Percentiles rank a stretch among this genome's conserved stretches.
Evolutionary conservation across 1,139 yeast species (phyloP).

Genomic region (Groenewaldozyma auringiensis): DNA sequence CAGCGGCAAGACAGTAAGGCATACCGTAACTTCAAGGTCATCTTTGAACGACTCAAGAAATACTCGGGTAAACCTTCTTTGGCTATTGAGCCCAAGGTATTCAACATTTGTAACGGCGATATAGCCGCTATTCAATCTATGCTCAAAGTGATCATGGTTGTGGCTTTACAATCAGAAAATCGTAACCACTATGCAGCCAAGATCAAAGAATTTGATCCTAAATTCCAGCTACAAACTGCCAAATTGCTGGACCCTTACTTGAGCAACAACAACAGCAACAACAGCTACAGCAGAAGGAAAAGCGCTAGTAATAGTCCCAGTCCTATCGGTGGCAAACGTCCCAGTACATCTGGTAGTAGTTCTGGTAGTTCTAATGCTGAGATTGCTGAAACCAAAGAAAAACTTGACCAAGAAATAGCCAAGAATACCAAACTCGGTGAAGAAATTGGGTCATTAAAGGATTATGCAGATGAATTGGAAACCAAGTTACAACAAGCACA

Average conservation of each 20-base stretch:
- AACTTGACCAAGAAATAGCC: not conserved
- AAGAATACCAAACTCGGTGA: not conserved
- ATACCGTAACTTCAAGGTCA: not conserved
- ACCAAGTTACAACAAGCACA: slow-evolving; percentile 6
- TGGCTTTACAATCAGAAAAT: slow-evolving; percentile 14
- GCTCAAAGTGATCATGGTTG: slow-evolving; percentile 10
- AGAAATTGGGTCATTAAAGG: slow-evolving; percentile 3
- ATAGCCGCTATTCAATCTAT: slow-evolving; percentile 11
- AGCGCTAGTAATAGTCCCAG: slow-evolving; percentile 7
- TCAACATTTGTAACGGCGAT: slow-evolving; percentile 5
- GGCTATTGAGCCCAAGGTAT: not conserved
- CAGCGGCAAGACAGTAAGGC: not conserved
- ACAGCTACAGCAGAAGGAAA: not conserved
- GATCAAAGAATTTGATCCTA: slow-evolving; percentile 13
- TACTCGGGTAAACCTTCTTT: not conserved
- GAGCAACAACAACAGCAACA: slow-evolving; percentile 1
- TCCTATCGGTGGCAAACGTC: no score
- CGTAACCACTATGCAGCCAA: slow-evolving; percentile 12
- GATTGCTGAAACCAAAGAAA: slow-evolving; percentile 8
- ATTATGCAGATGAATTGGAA: slow-evolving; percentile 13
- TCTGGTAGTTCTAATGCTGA: slow-evolving; percentile 16
- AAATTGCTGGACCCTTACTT: slow-evolving; percentile 13
- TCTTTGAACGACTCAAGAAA: not conserved
- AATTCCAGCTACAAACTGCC: slow-evolving; percentile 14
- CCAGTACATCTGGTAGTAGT: no score